A percentile compares a stretch with the other conserved stretches of the same genome.
phyloP scores from a whole-genome alignment of 73 alveolate species.

The Durusdinium trenchii region DNA sequence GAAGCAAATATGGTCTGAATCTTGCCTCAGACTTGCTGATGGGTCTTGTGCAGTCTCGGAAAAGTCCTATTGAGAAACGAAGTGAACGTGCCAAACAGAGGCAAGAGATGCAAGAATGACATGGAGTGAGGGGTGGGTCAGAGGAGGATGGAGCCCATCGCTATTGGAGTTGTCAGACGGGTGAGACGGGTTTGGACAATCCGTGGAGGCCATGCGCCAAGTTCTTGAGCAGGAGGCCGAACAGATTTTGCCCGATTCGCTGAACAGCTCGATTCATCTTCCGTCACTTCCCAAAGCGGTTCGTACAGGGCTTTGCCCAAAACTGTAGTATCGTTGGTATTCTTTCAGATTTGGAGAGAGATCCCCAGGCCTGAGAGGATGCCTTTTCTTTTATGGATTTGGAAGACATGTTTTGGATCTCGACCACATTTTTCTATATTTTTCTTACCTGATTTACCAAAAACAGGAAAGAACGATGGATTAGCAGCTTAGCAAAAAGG shows the following conservation, averaged over 20 bases:
- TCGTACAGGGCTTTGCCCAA: no score
- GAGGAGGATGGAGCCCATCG: not conserved
- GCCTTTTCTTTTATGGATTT: not conserved
- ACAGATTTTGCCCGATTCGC: not conserved
- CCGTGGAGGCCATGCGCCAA: constrained; percentile 46
- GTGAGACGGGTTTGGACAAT: not conserved
- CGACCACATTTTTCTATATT: no score
- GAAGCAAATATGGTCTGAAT: not conserved
- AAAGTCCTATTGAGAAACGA: no score
- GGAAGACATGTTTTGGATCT: no score
- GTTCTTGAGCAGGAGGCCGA: constrained; percentile 75
- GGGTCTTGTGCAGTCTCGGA: no score
- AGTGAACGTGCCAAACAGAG: not conserved
- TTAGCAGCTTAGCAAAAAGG: no score
- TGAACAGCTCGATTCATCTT: not conserved
- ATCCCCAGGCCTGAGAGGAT: not conserved
- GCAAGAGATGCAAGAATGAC: not conserved
- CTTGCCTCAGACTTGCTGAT: no score
- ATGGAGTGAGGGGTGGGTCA: not conserved
- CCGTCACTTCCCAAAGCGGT: not conserved
- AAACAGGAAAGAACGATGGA: no score
- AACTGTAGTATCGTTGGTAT: no score
- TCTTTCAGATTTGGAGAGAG: not conserved
- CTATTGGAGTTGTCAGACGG: not conserved
- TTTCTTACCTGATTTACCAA: no score